phyloP scores from a whole-genome alignment of 2,329 filamentous ascomycete species.

The Fusarium chlamydosporum region DNA sequence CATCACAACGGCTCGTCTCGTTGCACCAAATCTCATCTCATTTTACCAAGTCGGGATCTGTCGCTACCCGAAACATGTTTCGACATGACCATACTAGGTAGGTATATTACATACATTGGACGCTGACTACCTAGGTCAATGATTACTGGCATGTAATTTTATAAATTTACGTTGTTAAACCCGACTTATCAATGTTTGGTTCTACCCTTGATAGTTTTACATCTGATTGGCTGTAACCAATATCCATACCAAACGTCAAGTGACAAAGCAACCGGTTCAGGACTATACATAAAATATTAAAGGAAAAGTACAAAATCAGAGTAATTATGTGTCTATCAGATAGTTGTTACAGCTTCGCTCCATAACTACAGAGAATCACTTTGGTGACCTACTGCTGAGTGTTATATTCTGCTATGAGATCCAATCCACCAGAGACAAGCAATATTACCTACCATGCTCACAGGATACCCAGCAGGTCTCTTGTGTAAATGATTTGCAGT shows the following conservation, averaged over 20 bases:
- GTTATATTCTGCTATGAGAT: not conserved
- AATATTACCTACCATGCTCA: not conserved
- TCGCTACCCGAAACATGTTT: slow-evolving; percentile 39
- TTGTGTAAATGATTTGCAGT: not conserved
- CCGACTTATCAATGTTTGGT: slow-evolving; percentile 2
- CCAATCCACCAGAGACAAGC: slow-evolving; percentile 1
- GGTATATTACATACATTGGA: not conserved
- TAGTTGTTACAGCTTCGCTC: too few species aligned
- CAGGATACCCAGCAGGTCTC: not conserved
- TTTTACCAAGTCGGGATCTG: slow-evolving; percentile 9
- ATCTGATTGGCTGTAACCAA: slow-evolving; percentile 10
- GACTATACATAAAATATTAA: not conserved
- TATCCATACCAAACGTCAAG: not conserved
- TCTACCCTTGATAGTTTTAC: not conserved
- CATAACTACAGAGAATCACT: too few species aligned
- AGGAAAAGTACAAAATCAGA: not conserved
- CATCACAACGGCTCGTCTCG: slow-evolving; percentile 11
- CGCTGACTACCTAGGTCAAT: not conserved
- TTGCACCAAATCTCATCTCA: slow-evolving; percentile 9
- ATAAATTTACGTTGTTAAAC: not conserved
- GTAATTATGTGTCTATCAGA: not conserved
- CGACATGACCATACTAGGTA: slow-evolving; percentile 3
- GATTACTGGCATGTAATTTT: not conserved
- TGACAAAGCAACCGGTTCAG: not conserved
- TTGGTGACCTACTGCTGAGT: not conserved